Conservation (phyloP, 2,329 filamentous ascomycete species). For the Colletotrichum agaves region DNA sequence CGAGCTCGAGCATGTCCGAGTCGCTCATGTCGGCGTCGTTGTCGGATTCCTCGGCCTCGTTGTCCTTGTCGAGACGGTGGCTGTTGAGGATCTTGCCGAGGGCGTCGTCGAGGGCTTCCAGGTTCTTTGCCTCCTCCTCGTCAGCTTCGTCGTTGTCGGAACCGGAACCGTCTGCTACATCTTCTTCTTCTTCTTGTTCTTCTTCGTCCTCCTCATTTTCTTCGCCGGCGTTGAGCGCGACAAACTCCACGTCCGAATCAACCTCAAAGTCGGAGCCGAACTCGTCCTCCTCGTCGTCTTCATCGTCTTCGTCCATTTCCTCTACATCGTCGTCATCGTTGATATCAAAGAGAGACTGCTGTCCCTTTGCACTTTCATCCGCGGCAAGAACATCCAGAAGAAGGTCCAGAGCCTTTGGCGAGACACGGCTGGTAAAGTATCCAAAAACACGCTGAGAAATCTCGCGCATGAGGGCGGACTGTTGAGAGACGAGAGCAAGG, state of each 20-base stretch:
- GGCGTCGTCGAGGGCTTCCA: slow-evolving; percentile 73
- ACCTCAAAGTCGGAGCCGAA: slow-evolving; percentile 59
- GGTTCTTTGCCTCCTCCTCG: slow-evolving; percentile 56
- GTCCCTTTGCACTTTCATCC: slow-evolving; percentile 84
- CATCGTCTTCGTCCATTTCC: slow-evolving; percentile 54
- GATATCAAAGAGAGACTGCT: slow-evolving; percentile 83
- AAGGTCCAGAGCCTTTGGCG: slow-evolving; percentile 74
- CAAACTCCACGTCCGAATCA: slow-evolving; percentile 62
- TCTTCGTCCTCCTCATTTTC: slow-evolving; percentile 55
- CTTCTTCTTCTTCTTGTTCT: slow-evolving; percentile 56
- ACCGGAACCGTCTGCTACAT: slow-evolving; percentile 56
- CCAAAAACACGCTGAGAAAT: slow-evolving; percentile 90
- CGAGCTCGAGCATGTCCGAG: slow-evolving; percentile 92
- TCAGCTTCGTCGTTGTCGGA: slow-evolving; percentile 53
- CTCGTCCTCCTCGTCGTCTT: slow-evolving; percentile 52
- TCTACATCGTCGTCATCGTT: slow-evolving; percentile 58
- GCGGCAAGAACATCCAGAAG: slow-evolving; percentile 76
- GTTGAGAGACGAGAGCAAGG: slow-evolving; percentile 88
- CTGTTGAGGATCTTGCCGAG: slow-evolving; percentile 83
- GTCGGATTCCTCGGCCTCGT: slow-evolving; percentile 65
- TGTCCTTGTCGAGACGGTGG: slow-evolving; percentile 70
- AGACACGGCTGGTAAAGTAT: slow-evolving; percentile 81
- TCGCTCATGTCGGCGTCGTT: slow-evolving; percentile 90
- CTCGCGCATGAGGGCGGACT: slow-evolving; percentile 84
- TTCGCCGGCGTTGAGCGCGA: slow-evolving; percentile 54